These are phyloP conservation scores for Silene latifolia DNA, from an alignment of 148 eudicot genomes.

Conservation along the genomic window DNA sequence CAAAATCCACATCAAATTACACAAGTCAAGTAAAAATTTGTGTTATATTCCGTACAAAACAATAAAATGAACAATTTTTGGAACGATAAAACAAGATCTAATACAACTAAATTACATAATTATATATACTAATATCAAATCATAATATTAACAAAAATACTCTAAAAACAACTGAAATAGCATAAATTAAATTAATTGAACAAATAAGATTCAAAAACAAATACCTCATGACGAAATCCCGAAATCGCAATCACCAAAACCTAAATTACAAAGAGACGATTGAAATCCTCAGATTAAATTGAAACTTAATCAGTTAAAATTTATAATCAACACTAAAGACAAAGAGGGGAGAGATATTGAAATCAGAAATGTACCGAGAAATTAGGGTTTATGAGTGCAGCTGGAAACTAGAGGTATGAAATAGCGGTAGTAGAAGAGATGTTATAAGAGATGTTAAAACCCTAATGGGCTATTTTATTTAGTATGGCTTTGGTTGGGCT, in stretches of 20 bases:
- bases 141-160: background rate
- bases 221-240: too few species aligned
- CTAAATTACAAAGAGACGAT: background rate
- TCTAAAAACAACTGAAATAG: too few species aligned
- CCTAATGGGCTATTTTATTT: background rate
- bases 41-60: too few species aligned
- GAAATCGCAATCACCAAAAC: constrained; percentile 2
- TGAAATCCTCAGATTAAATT: background rate
- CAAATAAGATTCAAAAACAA: too few species aligned
- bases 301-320: background rate
- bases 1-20: background rate
- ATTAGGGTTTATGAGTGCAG: constrained; percentile 25
- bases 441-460: background rate
- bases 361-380: constrained; percentile 19
- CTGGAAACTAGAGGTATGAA: background rate
- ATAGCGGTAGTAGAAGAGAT: background rate
- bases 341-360: background rate
- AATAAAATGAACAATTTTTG: too few species aligned
- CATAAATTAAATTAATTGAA: too few species aligned
- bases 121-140: background rate
- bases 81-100: background rate
- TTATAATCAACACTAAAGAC: background rate
- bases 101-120: background rate
- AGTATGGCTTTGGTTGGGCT: too few species aligned
- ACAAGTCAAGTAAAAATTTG: background rate